Percentiles rank a stretch among this genome's conserved stretches.
These are phyloP conservation scores for Lolium multiflorum DNA, from an alignment of 176 grass and related monocot species.

Conservation along the genomic window DNA sequence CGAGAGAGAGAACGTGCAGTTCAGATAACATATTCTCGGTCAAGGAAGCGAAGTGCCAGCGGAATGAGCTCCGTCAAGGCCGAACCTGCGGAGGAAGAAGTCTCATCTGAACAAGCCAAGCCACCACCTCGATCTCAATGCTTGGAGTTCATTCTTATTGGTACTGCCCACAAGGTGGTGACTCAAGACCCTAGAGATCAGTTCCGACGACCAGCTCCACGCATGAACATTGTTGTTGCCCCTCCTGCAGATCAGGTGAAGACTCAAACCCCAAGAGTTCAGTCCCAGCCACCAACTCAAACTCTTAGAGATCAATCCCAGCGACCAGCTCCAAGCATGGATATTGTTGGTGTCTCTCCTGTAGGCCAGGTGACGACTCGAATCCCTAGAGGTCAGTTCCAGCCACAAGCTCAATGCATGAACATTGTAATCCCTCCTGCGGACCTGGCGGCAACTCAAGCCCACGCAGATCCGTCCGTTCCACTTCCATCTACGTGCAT, in stretches of 20 bases:
- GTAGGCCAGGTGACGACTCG: background rate
- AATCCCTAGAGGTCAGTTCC: background rate
- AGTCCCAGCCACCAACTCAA: slow-evolving; percentile 16
- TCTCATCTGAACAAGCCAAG: background rate
- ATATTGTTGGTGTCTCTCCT: background rate
- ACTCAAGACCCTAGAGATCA: background rate
- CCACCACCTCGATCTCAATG: background rate
- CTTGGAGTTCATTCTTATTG: background rate
- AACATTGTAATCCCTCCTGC: background rate
- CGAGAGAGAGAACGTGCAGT: slow-evolving; percentile 17
- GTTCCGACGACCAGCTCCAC: background rate
- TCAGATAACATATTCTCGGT: slow-evolving; percentile 29
- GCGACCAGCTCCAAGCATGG: background rate
- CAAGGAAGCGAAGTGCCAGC: slow-evolving; percentile 13
- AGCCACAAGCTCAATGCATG: slow-evolving; percentile 19
- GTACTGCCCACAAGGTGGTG: background rate
- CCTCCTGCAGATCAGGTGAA: background rate
- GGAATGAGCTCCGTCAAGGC: slow-evolving; percentile 14
- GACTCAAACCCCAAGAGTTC: background rate
- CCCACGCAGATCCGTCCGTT: background rate
- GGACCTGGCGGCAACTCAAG: background rate
- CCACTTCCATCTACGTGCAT: background rate
- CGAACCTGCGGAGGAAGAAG: background rate
- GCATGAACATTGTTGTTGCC: background rate
- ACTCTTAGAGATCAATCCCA: background rate